These are phyloP conservation scores for Austroboletus eburneus DNA, from an alignment of 768 basidiomycete species.

Conservation along the genomic window DNA sequence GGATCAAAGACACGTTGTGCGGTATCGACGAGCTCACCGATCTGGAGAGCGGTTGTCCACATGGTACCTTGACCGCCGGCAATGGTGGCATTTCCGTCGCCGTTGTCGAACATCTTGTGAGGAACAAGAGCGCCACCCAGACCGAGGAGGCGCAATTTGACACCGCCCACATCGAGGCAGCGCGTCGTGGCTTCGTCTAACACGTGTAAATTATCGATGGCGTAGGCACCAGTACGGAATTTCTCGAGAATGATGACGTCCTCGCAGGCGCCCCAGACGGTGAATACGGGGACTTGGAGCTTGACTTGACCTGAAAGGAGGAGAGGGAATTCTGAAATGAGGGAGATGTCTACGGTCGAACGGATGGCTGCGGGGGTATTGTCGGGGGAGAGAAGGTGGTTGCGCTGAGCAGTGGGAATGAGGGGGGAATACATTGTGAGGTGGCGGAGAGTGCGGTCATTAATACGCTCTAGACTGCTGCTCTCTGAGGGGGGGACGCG, in stretches of 20 bases:
- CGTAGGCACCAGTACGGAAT: slow-evolving; percentile 77
- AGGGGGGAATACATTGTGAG: slow-evolving; percentile 95
- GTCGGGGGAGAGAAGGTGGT: slow-evolving; percentile 69
- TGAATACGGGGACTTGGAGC: slow-evolving; percentile 89
- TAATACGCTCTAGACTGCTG: slow-evolving; percentile 81
- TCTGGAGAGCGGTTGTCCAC: slow-evolving; percentile 97
- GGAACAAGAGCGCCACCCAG: slow-evolving; percentile 92
- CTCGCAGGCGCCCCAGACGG: slow-evolving; percentile 97
- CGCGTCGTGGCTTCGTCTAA: slow-evolving; percentile 96
- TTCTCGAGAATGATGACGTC: slow-evolving; percentile 92
- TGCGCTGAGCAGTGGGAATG: slow-evolving; percentile 77
- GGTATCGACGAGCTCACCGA: slow-evolving; percentile 97
- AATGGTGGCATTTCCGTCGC: slow-evolving; percentile 93
- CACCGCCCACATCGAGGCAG: slow-evolving; percentile 85
- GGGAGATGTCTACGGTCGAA: slow-evolving; percentile 65
- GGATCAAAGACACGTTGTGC: slow-evolving; percentile 91
- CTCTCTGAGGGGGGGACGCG: slow-evolving; percentile 48
- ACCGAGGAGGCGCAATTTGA: slow-evolving; percentile 92
- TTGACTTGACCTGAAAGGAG: slow-evolving; percentile 88
- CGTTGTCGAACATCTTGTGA: slow-evolving; percentile 94
- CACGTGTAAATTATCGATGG: slow-evolving; percentile 86
- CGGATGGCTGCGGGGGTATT: slow-evolving; percentile 68
- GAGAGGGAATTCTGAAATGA: slow-evolving; percentile 91
- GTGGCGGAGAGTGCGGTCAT: slow-evolving; percentile 93
- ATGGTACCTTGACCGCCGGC: slow-evolving; percentile 97